Evolutionary conservation across 495 filamentous ascomycete species (phyloP), one percentile per base, ranked within the genome.

Genomic region (Penicillium dipodomyicola): DNA sequence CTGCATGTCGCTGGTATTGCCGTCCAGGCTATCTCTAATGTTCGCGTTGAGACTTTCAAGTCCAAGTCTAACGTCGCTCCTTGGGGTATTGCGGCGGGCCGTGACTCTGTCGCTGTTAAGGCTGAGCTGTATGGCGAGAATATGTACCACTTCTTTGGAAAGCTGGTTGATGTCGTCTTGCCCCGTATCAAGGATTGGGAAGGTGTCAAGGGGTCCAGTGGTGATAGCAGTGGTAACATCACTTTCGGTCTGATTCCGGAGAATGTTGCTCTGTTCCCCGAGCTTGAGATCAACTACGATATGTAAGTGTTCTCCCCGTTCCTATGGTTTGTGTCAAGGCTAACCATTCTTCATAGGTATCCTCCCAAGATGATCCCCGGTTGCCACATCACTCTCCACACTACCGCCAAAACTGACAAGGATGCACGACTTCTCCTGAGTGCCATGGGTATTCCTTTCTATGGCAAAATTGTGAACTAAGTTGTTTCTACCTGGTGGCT

Each of bases 151-250:
- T 97, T 97, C 71, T 61, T 98, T 40, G 84, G 89, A 49, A 92
- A 92, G 75, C 71, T 87, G 61, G 77, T 96, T 39, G 87, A 96
- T 72, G 76, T 97, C 5, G 95, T 98, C 8, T 77, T 97, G 68
- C 94, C 94, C 49, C 86, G 84, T 64, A 92, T 97, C 64, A 98
- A 97, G 79, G 94, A 98, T 55, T 98, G 90, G 84, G 80, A 80
- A 54, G 94, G 94, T 55, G 79, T 96, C 35, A 77, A 81, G 68
- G 93, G 89, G 59, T 80, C 65, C 65, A 78, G 77, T 55, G 94
- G 94, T 59, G 94, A 98, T 71, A 84, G 84, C 63, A 87, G 83
- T 55, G 94, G 94, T 52, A 96, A 98, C 71, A 83, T 98, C 52
- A 79, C 77, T 25, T 96, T 87, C 70, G 92, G 93, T 56, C 76